Conservation (phyloP, 208 protist genomes). For the Trypanosoma cruzi region DNA sequence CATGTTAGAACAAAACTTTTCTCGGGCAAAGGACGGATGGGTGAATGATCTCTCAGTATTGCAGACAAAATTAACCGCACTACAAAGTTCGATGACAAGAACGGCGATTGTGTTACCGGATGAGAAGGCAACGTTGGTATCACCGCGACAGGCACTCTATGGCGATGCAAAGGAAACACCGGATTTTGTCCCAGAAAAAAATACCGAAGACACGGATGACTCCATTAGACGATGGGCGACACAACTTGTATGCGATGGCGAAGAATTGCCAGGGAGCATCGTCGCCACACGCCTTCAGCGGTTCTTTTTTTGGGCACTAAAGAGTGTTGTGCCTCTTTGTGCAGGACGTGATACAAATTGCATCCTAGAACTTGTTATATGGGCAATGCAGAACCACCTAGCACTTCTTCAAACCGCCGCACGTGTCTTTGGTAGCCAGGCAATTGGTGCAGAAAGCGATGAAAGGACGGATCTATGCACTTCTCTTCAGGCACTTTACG, state of each 20-base stretch:
- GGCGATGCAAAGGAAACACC: constrained; percentile 5
- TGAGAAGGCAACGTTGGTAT: not conserved
- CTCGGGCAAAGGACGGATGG: constrained; percentile 53
- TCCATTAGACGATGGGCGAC: constrained; percentile 34
- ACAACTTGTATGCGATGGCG: constrained; percentile 24
- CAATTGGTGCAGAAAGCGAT: not conserved
- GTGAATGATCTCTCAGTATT: constrained; percentile 53
- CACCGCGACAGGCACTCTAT: constrained; percentile 21
- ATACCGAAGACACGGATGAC: constrained; percentile 4
- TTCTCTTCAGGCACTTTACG: constrained; percentile 9
- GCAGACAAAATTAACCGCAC: constrained; percentile 49
- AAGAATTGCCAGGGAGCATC: constrained; percentile 21
- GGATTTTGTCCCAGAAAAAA: not conserved
- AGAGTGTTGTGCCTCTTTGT: constrained; percentile 38
- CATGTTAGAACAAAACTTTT: constrained; percentile 51
- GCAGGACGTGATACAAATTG: constrained; percentile 29
- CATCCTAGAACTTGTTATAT: constrained; percentile 42
- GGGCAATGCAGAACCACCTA: constrained; percentile 32
- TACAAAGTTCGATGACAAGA: constrained; percentile 40
- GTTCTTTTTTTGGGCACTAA: constrained; percentile 47
- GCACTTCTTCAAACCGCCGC: constrained; percentile 27
- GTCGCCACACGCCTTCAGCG: constrained; percentile 31
- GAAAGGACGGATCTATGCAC: constrained; percentile 14
- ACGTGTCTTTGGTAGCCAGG: constrained; percentile 24
- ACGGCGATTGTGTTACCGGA: constrained; percentile 23